phyloP scores from a whole-genome alignment of 169 alveolate species.

The Blepharisma undulans region DNA sequence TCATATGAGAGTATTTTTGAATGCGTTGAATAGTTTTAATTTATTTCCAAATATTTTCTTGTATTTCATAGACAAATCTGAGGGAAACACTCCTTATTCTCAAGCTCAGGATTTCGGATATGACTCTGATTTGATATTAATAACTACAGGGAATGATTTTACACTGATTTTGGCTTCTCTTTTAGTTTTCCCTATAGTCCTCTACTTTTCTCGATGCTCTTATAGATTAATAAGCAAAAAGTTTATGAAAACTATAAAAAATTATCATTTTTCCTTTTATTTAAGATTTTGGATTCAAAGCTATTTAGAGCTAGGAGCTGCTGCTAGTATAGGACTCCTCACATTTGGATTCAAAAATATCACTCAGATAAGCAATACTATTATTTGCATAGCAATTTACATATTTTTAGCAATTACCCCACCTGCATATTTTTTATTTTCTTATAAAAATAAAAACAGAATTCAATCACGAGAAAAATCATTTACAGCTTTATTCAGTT shows the following conservation, averaged over 20 bases:
- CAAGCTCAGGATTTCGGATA: not conserved
- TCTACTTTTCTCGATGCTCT: not conserved
- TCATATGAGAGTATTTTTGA: not conserved
- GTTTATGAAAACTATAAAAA: not conserved
- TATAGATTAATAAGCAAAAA: not conserved
- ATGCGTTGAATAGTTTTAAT: not conserved
- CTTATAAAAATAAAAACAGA: not conserved
- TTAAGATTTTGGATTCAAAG: not conserved
- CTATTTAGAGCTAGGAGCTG: not conserved
- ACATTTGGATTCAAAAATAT: not conserved
- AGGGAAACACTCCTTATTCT: not conserved
- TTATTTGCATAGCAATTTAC: not conserved
- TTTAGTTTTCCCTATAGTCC: not conserved
- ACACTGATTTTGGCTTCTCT: not conserved
- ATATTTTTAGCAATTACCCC: not conserved
- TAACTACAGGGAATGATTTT: not conserved
- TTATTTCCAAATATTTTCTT: not conserved
- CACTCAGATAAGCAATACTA: not conserved
- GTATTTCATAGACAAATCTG: not conserved
- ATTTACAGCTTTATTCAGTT: not conserved
- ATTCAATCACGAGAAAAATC: not conserved
- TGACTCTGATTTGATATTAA: not conserved
- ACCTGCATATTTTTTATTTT: not conserved
- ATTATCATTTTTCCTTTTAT: not conserved
- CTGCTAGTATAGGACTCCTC: not conserved